These are phyloP conservation scores for Quercus phellos DNA, from an alignment of 331 rosid genomes.

Conservation along the genomic window DNA sequence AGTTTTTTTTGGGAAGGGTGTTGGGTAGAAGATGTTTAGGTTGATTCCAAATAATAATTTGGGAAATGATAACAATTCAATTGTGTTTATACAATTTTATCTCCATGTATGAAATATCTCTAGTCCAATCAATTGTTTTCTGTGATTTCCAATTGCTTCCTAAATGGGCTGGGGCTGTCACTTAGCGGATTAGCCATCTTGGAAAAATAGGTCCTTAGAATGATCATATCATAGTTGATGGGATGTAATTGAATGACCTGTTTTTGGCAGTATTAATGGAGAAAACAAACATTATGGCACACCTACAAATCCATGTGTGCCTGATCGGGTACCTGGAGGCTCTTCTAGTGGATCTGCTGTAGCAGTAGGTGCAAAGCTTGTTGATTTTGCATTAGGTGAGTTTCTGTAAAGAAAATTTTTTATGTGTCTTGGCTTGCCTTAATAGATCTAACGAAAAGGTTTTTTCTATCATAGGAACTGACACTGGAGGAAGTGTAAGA, in stretches of 20 bases:
- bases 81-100: background rate
- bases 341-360: slow-evolving; percentile 98
- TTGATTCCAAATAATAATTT: background rate
- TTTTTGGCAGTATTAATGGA: slow-evolving; percentile 65
- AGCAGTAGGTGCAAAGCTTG: slow-evolving; percentile 75
- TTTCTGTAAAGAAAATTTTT: slow-evolving; percentile 9
- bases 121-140: background rate
- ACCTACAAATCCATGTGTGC: slow-evolving; percentile 72
- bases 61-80: background rate
- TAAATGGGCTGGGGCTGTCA: background rate
- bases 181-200: background rate
- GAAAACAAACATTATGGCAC: slow-evolving; percentile 89
- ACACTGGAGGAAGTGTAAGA: slow-evolving; percentile 93
- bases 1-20: background rate
- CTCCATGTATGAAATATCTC: background rate
- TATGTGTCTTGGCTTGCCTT: background rate
- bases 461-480: slow-evolving; percentile 60
- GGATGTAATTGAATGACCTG: background rate
- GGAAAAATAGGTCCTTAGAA: background rate
- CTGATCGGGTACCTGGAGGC: slow-evolving; percentile 92
- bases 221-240: background rate
- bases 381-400: slow-evolving; percentile 80
- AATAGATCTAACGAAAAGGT: background rate
- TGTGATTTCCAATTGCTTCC: background rate
- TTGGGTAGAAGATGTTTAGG: background rate